Evolutionary conservation across 2,329 filamentous ascomycete genomes (phyloP).

Genomic region (Sphaerulina populicola): DNA sequence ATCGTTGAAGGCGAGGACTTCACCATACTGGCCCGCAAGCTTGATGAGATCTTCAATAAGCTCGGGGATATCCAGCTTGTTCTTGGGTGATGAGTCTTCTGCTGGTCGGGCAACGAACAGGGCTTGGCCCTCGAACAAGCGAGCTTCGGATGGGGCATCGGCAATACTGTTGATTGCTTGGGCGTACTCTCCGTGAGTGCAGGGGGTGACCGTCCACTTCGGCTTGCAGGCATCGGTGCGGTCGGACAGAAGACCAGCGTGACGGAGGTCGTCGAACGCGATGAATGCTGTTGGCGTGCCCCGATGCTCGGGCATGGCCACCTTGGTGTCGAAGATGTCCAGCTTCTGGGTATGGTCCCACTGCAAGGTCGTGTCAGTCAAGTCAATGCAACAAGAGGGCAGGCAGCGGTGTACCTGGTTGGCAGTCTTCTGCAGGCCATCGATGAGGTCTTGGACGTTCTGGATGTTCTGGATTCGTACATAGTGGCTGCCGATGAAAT

Average conservation of each 20-base stretch:
- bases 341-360: conserved; percentile 14
- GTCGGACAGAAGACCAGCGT: conserved; percentile 23
- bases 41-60: conserved; percentile 3
- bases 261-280: conserved; percentile 35
- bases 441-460: neutral
- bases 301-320: neutral
- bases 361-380: conserved; percentile 20
- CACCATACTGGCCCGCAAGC: conserved; percentile 20
- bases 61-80: conserved; percentile 12
- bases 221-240: conserved; percentile 3
- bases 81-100: conserved; percentile 10
- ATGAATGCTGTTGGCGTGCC: conserved; percentile 18
- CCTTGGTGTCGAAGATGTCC: conserved; percentile 10
- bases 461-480: conserved; percentile 16
- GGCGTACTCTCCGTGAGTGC: conserved; percentile 3
- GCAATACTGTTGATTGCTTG: neutral
- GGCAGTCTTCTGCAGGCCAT: conserved; percentile 3
- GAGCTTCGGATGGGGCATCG: neutral
- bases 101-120: conserved; percentile 17
- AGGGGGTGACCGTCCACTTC: conserved; percentile 10
- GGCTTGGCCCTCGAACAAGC: conserved; percentile 25
- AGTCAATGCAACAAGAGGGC: neutral
- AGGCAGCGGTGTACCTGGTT: conserved; percentile 16
- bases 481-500: conserved; percentile 22
- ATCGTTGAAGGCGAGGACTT: conserved; percentile 21